Conservation (phyloP, 352 stramenopile species). For the Saprolegnia diclina region DNA sequence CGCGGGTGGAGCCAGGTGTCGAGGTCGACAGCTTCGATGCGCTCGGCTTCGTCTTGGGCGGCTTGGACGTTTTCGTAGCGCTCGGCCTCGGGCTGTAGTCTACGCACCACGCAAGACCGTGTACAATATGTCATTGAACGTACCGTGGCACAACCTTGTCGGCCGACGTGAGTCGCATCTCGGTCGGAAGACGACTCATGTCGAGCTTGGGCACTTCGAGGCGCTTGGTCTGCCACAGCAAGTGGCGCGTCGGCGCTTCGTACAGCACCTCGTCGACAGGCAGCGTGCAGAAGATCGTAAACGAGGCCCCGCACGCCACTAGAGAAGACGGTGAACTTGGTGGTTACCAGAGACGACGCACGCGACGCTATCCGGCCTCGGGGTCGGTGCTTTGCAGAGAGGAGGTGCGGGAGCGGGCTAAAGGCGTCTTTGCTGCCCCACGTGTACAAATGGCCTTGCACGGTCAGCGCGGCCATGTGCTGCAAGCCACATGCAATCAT, state of each 20-base stretch:
- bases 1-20: slow-evolving; percentile 57
- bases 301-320: slow-evolving; percentile 61
- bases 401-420: slow-evolving; percentile 33
- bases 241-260: slow-evolving; percentile 43
- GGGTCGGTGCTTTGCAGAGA: slow-evolving; percentile 34
- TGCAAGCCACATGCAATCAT: slow-evolving; percentile 58
- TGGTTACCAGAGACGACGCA: not conserved
- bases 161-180: slow-evolving; percentile 42
- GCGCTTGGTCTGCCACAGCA: slow-evolving; percentile 44
- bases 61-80: slow-evolving; percentile 32
- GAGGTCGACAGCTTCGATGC: slow-evolving; percentile 62
- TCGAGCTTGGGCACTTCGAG: slow-evolving; percentile 47
- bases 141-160: not conserved
- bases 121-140: not conserved
- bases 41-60: slow-evolving; percentile 36
- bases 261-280: slow-evolving; percentile 47
- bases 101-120: not conserved
- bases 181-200: slow-evolving; percentile 34
- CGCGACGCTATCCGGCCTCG: slow-evolving; percentile 7
- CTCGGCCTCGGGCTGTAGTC: slow-evolving; percentile 53
- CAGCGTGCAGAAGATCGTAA: slow-evolving; percentile 70
- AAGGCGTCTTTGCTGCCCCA: slow-evolving; percentile 64
- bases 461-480: slow-evolving; percentile 53
- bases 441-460: slow-evolving; percentile 48
- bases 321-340: slow-evolving; percentile 33